Conservation (phyloP, 2,329 filamentous ascomycete genomes). For the Colletotrichum eleusines region DNA sequence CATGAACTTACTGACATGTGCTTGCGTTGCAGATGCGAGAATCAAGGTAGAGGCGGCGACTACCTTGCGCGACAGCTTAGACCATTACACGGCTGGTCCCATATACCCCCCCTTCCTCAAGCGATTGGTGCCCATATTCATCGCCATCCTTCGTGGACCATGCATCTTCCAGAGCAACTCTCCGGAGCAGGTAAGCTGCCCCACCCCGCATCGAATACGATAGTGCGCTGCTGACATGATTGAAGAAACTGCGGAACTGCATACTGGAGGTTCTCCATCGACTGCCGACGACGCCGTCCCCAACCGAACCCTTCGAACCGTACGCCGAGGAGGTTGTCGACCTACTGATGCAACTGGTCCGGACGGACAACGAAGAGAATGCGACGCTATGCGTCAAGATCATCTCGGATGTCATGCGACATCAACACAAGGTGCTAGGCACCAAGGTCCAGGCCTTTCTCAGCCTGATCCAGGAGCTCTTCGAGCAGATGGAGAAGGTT, state of each 20-base stretch:
- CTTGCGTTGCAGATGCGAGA: slow-evolving; percentile 74
- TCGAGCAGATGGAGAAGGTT: slow-evolving; percentile 92
- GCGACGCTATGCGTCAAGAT: slow-evolving; percentile 98
- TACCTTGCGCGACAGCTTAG: slow-evolving; percentile 90
- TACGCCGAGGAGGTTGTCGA: slow-evolving; percentile 92
- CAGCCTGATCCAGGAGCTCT: slow-evolving; percentile 93
- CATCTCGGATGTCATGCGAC: slow-evolving; percentile 94
- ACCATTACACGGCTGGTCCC: slow-evolving; percentile 83
- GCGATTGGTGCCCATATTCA: slow-evolving; percentile 90
- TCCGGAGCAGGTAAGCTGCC: slow-evolving; percentile 79
- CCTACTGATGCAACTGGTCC: slow-evolving; percentile 87
- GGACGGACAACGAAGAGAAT: slow-evolving; percentile 97
- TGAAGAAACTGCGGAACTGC: slow-evolving; percentile 88
- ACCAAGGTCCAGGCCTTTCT: slow-evolving; percentile 90
- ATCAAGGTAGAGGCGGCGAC: slow-evolving; percentile 85
- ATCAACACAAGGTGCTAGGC: slow-evolving; percentile 84
- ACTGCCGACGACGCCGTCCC: slow-evolving; percentile 76
- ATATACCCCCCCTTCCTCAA: slow-evolving; percentile 86
- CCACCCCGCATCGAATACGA: slow-evolving; percentile 23
- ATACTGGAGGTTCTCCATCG: slow-evolving; percentile 95
- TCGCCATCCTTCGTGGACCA: slow-evolving; percentile 84
- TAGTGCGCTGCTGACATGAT: slow-evolving; percentile 43
- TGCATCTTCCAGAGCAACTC: slow-evolving; percentile 94
- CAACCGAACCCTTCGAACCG: slow-evolving; percentile 84
- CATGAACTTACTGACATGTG: slow-evolving; percentile 32